Evolutionary conservation across 2,329 filamentous ascomycete species (phyloP).

Genomic region (Trichoderma sp.): DNA sequence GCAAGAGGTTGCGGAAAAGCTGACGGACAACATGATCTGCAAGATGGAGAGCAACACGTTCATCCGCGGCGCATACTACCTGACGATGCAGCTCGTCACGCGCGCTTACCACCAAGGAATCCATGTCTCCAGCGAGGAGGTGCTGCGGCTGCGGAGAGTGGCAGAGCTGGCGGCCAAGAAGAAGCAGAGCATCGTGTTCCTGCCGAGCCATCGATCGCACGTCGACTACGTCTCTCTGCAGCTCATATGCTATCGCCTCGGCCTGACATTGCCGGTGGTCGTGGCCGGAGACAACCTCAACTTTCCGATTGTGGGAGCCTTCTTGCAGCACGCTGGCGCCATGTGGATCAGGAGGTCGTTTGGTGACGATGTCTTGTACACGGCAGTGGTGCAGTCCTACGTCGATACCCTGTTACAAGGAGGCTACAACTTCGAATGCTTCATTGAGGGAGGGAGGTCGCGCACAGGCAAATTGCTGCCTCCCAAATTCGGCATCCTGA

Average conservation of each 20-base stretch:
- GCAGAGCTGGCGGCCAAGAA: constrained; percentile 81
- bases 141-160: constrained; percentile 77
- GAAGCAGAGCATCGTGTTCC: constrained; percentile 93
- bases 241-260: constrained; percentile 91
- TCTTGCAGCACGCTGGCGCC: constrained; percentile 92
- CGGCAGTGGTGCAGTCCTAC: constrained; percentile 91
- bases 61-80: constrained; percentile 88
- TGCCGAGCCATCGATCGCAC: constrained; percentile 92
- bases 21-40: constrained; percentile 96
- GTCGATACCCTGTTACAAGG: constrained; percentile 89
- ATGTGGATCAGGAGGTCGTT: constrained; percentile 97
- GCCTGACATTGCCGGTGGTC: constrained; percentile 84
- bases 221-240: constrained; percentile 96
- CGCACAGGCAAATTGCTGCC: constrained; percentile 90
- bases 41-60: constrained; percentile 97
- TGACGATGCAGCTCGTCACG: constrained; percentile 83
- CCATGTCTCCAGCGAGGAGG: constrained; percentile 93
- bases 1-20: constrained; percentile 77
- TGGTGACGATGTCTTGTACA: constrained; percentile 87
- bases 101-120: constrained; percentile 96
- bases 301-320: constrained; percentile 84
- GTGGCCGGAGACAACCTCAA: constrained; percentile 97
- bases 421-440: constrained; percentile 95
- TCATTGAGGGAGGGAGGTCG: constrained; percentile 92
- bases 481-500: constrained; percentile 93